phyloP scores from a whole-genome alignment of 1,139 yeast species.

The Pichia sp. region DNA sequence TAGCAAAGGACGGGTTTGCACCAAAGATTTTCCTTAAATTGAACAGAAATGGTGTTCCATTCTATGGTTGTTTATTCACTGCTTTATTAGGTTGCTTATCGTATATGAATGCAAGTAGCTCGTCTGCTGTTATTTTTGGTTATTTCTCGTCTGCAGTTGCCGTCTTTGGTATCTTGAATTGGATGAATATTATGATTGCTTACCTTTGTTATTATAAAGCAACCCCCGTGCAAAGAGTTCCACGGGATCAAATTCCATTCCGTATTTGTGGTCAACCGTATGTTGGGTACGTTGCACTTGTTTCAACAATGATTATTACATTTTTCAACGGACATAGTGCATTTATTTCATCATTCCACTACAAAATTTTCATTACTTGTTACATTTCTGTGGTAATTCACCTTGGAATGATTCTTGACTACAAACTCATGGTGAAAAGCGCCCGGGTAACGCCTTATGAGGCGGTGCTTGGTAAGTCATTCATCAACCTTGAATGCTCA shows the following conservation, averaged over 20 bases:
- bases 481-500: too few relatives aligned
- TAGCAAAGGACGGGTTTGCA: slow-evolving; percentile 38
- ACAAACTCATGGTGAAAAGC: not conserved
- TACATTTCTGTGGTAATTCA: not conserved
- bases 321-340: not conserved
- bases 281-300: slow-evolving; percentile 23
- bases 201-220: slow-evolving; percentile 62
- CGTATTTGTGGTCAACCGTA: slow-evolving; percentile 23
- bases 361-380: not conserved
- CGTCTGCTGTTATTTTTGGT: slow-evolving; percentile 23
- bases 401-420: not conserved
- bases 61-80: slow-evolving; percentile 18
- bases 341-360: not conserved
- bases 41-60: slow-evolving; percentile 13
- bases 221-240: slow-evolving; percentile 15
- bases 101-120: slow-evolving; percentile 14
- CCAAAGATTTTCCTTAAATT: slow-evolving; percentile 30
- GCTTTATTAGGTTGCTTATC: slow-evolving; percentile 24
- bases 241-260: slow-evolving; percentile 19
- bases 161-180: slow-evolving; percentile 21
- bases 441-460: not conserved
- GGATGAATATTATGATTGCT: slow-evolving; percentile 49
- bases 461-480: not conserved
- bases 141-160: slow-evolving; percentile 21
- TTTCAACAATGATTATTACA: slow-evolving; percentile 20